phyloP scores from a whole-genome alignment of 208 protist genomes.

The Trypanosoma brucei region DNA sequence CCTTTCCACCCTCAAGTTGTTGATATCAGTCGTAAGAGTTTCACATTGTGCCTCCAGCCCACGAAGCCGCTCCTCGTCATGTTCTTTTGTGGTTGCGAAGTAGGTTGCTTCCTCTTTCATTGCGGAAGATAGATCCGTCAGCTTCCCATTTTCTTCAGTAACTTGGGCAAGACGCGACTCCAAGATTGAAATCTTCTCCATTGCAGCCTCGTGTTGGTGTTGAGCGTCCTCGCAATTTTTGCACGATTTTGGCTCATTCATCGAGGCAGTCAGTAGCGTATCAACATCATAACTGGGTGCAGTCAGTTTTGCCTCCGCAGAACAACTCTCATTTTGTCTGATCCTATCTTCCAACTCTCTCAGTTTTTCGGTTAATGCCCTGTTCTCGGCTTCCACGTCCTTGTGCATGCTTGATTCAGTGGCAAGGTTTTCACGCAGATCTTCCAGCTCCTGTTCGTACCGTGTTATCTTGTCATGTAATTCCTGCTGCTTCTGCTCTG shows the following conservation, averaged over 20 bases:
- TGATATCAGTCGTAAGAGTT: conserved; percentile 43
- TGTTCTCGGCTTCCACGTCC: neutral
- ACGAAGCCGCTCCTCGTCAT: conserved; percentile 77
- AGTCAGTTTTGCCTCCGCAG: neutral
- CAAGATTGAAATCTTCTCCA: neutral
- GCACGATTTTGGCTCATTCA: too few relatives aligned
- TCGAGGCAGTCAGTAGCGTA: too few relatives aligned
- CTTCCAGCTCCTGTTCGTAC: neutral
- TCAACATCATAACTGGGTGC: too few relatives aligned
- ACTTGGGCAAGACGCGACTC: neutral
- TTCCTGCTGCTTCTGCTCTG: neutral
- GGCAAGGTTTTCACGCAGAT: neutral
- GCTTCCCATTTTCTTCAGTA: neutral
- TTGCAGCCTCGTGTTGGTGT: neutral
- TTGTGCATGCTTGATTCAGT: too few relatives aligned
- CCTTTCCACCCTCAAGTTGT: conserved; percentile 23
- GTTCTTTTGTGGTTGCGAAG: conserved; percentile 36
- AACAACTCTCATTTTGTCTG: neutral
- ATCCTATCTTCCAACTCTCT: neutral
- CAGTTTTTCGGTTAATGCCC: neutral
- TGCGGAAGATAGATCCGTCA: neutral
- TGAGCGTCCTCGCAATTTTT: neutral
- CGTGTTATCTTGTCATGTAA: neutral
- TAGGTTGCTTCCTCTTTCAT: conserved; percentile 37
- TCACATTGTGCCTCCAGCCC: conserved; percentile 78